phyloP scores from a whole-genome alignment of 345 rosid species.

The Linum trigynum region DNA sequence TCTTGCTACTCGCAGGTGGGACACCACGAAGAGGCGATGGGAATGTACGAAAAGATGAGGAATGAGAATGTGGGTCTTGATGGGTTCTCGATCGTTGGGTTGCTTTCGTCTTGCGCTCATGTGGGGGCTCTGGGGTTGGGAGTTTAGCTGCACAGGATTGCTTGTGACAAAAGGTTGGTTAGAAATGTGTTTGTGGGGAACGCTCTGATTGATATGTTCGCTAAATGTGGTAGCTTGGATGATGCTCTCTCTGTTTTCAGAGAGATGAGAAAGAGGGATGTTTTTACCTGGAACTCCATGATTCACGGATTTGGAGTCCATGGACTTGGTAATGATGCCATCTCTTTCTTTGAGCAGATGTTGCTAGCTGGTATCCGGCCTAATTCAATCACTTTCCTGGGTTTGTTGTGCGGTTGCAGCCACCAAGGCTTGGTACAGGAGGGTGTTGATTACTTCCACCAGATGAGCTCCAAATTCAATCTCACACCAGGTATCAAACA shows the following conservation, averaged over 20 bases:
- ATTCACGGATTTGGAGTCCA: slow-evolving; percentile 46
- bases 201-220: slow-evolving; percentile 63
- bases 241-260: slow-evolving; percentile 34
- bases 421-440: slow-evolving; percentile 47
- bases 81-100: slow-evolving; percentile 48
- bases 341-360: slow-evolving; percentile 39
- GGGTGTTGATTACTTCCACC: slow-evolving; percentile 35
- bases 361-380: slow-evolving; percentile 35
- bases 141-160: slow-evolving; percentile 32
- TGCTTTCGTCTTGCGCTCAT: slow-evolving; percentile 54
- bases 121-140: slow-evolving; percentile 52
- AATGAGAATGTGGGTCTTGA: slow-evolving; percentile 25
- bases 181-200: slow-evolving; percentile 38
- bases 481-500: slow-evolving; percentile 44
- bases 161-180: slow-evolving; percentile 22
- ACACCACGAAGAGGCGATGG: slow-evolving; percentile 32
- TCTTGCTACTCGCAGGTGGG: slow-evolving; percentile 42
- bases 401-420: slow-evolving; percentile 48
- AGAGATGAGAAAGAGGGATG: slow-evolving; percentile 39
- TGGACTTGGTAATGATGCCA: slow-evolving; percentile 43
- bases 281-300: slow-evolving; percentile 39
- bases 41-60: slow-evolving; percentile 31
- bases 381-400: slow-evolving; percentile 41
- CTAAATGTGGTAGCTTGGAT: slow-evolving; percentile 49
- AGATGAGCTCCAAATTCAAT: slow-evolving; percentile 36